Evolutionary conservation across 345 rosid species (phyloP), one percentile per base, ranked within the genome.

Genomic region (Syzygium grande): DNA sequence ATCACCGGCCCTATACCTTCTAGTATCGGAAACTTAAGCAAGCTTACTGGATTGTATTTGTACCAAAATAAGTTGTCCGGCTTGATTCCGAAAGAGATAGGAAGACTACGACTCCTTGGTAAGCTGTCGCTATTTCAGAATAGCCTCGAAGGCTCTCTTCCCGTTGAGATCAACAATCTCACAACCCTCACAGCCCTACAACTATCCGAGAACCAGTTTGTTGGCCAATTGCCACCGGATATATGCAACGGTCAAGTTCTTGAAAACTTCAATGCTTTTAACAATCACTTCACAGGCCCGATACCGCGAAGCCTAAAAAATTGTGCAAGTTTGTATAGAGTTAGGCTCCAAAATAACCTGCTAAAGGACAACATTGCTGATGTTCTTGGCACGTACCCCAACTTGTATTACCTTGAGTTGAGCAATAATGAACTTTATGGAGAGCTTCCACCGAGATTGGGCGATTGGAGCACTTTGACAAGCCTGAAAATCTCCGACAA

Each of bases 221-320:
- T 22, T 0, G 90, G 92, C 9, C 51, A 87, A 21, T 52, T 89
- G 11, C 89, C 92, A 0, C 11, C n/a, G 13, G 80, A 79, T 3
- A 55, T 87, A 16, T 91, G 90, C 73, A 53, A 12, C 6, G 79
- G 85, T 27, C 68, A 68, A 11, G 12, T 16, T 9, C 88, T 90
- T 41, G 0, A 5, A 55, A 5, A 9, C 0, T 53, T 87, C 11
- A 3, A 73, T 11, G 83, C 61, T 1, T 0, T 6, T 0, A 34
- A 52, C 41, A 92, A 90, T 30, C 9, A 80, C 52, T 79, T 92
- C 46, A 21, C 34, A 0, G 92, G 91, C 2, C 83, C 52, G 4
- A 52, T 92, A 15, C 89, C 90, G 1, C 4, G n/a, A 73, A 73
- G 87, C 84, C 30, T 90, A 46, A 86, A 30, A 55, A 89, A 92